Evolutionary conservation across 1,284 basidiomycete genomes (phyloP), one percentile per base, ranked within the genome.

Genomic region (Agroathelia rolfsii): DNA sequence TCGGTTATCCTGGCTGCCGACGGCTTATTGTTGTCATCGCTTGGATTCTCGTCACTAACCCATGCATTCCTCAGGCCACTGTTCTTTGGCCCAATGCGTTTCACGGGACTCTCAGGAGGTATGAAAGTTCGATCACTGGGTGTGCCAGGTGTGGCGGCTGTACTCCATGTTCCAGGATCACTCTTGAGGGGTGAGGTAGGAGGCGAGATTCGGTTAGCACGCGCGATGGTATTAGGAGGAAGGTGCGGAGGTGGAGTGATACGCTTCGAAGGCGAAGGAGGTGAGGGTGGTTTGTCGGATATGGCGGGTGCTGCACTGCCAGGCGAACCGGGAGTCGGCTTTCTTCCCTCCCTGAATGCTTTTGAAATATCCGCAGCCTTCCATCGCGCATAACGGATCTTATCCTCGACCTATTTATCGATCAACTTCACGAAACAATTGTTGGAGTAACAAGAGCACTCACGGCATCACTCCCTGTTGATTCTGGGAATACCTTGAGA

Each of bases 321-420:
- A 29, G 72, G 66, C 28, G 77, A 70, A 8, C 76, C 82, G 2
- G 83, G 69, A 1, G 62, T 59, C 27, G 86, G 85, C 39, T 69
- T 72, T 16, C 79, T 70, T 8, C 86, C 87, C 53, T 92, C 87
- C n/a, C 87, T 75, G 49, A 87, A 72, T 2, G 89, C 86, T 53
- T 85, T 92, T 12, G 80, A 72, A 24, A 94, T 89, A 43, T 92
- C 86, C 5, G 80, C 75, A 19, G 89, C 89, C 53, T 90, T 92
- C 89, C 89, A 93, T 57, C 92, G 92, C 5, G 87, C 71, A 54
- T 94, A 94, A 35, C 73, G 77, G 32, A 88, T 72, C 58, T 90
- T 93, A 41, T 79, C 79, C 39, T 70, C 68, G 37, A 70, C 69
- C 82, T 87, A 38, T 13, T 25, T 11, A 15, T 23, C 29, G 20